phyloP scores from a whole-genome alignment of 139 green algal genomes.

The Haematococcus sp. region DNA sequence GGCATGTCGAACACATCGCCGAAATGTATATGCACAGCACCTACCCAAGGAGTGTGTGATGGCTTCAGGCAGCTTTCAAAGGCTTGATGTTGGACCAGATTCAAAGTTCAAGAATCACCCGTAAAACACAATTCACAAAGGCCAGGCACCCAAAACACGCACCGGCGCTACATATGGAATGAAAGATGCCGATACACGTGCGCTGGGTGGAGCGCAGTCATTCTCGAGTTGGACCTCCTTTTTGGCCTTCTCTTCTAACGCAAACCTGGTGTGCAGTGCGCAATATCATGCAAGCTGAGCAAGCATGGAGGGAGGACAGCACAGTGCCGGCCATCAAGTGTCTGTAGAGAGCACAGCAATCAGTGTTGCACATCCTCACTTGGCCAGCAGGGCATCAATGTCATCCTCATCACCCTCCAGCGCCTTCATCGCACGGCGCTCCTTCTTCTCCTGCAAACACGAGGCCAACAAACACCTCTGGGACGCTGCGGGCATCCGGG shows the following conservation, averaged over 20 bases:
- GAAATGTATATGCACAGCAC: not conserved
- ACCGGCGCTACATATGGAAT: slow-evolving; percentile 48
- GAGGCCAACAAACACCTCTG: too few relatives aligned
- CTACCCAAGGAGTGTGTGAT: slow-evolving; percentile 2
- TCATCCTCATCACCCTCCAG: slow-evolving; percentile 77
- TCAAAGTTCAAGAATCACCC: too few relatives aligned
- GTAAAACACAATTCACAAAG: too few relatives aligned
- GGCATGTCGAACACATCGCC: not conserved
- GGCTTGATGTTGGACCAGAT: too few relatives aligned
- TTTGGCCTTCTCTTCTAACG: slow-evolving; percentile 58
- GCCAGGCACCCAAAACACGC: too few relatives aligned
- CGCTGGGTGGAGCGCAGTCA: slow-evolving; percentile 65
- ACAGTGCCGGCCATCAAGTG: not conserved
- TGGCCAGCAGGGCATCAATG: slow-evolving; percentile 82
- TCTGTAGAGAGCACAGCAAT: too few relatives aligned
- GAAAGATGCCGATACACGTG: slow-evolving; percentile 76
- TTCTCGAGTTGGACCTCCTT: slow-evolving; percentile 50
- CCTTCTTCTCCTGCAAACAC: slow-evolving; percentile 45
- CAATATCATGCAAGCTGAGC: not conserved
- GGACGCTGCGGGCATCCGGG: too few relatives aligned
- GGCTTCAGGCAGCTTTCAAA: not conserved
- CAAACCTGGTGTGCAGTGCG: too few relatives aligned
- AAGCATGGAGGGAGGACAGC: not conserved
- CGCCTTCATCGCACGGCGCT: slow-evolving; percentile 42
- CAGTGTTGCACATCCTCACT: too few relatives aligned